Conservation (phyloP, 495 filamentous ascomycete genomes). For the Parachaetomium inaequale region DNA sequence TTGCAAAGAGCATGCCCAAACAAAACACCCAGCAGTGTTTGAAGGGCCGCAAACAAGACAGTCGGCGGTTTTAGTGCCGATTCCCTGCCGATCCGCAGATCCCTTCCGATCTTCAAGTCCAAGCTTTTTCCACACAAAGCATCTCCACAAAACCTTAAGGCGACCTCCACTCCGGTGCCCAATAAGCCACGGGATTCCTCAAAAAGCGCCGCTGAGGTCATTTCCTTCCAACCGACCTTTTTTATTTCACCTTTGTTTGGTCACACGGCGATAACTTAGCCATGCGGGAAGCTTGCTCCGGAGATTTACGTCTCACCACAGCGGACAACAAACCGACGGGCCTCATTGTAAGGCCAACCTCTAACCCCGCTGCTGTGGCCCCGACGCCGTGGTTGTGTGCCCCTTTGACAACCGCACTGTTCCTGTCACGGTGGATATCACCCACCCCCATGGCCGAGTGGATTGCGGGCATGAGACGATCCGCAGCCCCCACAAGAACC, state of each 20-base stretch:
- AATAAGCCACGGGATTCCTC: not conserved
- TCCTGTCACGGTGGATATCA: too few species aligned
- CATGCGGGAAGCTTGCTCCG: not conserved
- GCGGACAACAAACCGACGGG: not conserved
- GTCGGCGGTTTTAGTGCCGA: not conserved
- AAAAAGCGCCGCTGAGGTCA: not conserved
- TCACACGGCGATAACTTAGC: not conserved
- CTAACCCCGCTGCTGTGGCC: conserved; percentile 5
- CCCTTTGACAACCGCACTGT: not conserved
- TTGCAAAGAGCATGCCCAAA: not conserved
- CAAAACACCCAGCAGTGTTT: not conserved
- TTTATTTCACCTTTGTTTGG: not conserved
- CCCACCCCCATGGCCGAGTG: not conserved
- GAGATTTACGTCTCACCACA: not conserved
- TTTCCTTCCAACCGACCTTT: not conserved
- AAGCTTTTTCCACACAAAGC: not conserved
- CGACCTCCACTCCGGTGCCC: not conserved
- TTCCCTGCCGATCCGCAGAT: conserved; percentile 3
- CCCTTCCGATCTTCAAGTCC: not conserved
- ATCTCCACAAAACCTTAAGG: conserved; percentile 13
- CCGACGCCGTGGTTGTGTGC: not conserved
- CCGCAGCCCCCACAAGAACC: too few species aligned
- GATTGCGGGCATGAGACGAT: too few species aligned
- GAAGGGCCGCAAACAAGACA: not conserved
- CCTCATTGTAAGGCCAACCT: not conserved